Percentiles rank a stretch among this genome's conserved stretches.
Evolutionary conservation across 352 stramenopile genomes (phyloP).

Genomic region (Lagenidium sp.): DNA sequence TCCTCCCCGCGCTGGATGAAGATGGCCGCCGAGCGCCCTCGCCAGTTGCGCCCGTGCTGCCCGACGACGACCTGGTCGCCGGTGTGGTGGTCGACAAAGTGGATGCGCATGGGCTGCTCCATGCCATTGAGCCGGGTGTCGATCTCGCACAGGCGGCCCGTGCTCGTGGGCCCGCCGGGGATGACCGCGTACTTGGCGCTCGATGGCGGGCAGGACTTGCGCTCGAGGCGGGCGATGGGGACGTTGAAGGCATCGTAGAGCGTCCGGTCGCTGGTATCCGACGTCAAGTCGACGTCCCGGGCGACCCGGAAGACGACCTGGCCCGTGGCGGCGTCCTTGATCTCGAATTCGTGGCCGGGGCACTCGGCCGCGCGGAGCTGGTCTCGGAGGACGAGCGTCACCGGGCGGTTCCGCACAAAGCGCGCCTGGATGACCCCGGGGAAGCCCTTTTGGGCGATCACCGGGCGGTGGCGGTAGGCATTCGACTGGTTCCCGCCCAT

Average conservation of each 20-base stretch:
- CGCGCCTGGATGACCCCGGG: slow-evolving; percentile 7
- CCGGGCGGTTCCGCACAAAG: slow-evolving; percentile 7
- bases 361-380: slow-evolving; percentile 8
- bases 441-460: slow-evolving; percentile 5
- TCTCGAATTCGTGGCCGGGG: slow-evolving; percentile 4
- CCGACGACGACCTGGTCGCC: slow-evolving; percentile 4
- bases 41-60: slow-evolving; percentile 3
- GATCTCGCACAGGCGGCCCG: not conserved
- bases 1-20: slow-evolving; percentile 2
- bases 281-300: not conserved
- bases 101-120: slow-evolving; percentile 6
- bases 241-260: slow-evolving; percentile 12
- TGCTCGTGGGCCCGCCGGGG: slow-evolving; percentile 1
- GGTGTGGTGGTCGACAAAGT: slow-evolving; percentile 7
- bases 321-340: slow-evolving; percentile 1
- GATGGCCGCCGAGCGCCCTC: slow-evolving; percentile 7
- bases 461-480: not conserved
- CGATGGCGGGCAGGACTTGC: not conserved
- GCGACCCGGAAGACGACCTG: slow-evolving; percentile 4
- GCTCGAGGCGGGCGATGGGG: slow-evolving; percentile 8
- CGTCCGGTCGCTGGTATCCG: not conserved
- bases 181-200: slow-evolving; percentile 8
- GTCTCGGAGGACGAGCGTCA: slow-evolving; percentile 6
- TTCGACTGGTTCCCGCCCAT: slow-evolving; percentile 3
- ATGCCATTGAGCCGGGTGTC: slow-evolving; percentile 1